These are phyloP conservation scores for Trypanosoma brucei DNA, from an alignment of 208 protist genomes.

Conservation along the genomic window DNA sequence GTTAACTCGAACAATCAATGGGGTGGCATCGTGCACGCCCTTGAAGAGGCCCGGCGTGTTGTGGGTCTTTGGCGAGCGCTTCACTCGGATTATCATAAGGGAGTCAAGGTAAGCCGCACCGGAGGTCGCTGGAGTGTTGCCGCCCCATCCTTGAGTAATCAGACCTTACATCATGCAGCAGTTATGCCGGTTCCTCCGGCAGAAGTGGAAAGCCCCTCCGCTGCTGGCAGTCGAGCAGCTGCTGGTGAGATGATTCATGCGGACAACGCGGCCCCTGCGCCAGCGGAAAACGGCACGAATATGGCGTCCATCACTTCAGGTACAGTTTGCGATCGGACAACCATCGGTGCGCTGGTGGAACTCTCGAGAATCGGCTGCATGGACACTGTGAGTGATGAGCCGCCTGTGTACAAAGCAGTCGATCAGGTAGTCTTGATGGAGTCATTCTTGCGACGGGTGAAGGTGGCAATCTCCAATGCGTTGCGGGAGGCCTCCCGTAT, in stretches of 20 bases:
- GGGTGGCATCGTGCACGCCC: conserved; percentile 25
- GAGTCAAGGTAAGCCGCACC: conserved; percentile 19
- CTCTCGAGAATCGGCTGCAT: neutral
- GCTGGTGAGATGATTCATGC: neutral
- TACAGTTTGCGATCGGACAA: neutral
- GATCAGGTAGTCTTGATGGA: conserved; percentile 49
- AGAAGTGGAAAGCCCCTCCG: neutral
- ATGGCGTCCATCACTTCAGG: neutral
- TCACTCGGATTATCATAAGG: conserved; percentile 59
- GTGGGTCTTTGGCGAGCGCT: conserved; percentile 44
- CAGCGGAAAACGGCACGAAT: neutral
- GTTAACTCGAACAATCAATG: conserved; percentile 1
- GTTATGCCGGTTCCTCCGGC: neutral
- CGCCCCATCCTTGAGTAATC: conserved; percentile 55
- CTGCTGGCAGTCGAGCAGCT: neutral
- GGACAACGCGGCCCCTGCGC: neutral
- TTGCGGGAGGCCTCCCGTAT: conserved; percentile 32
- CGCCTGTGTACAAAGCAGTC: neutral
- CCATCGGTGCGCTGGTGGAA: conserved; percentile 26
- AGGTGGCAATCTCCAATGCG: conserved; percentile 77
- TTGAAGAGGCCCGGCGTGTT: conserved; percentile 41
- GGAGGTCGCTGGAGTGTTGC: conserved; percentile 25
- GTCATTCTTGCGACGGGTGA: conserved; percentile 62
- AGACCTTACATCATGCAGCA: conserved; percentile 9
- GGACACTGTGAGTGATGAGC: neutral